phyloP scores from a whole-genome alignment of 1,284 basidiomycete species.

The Malassezia equina region DNA sequence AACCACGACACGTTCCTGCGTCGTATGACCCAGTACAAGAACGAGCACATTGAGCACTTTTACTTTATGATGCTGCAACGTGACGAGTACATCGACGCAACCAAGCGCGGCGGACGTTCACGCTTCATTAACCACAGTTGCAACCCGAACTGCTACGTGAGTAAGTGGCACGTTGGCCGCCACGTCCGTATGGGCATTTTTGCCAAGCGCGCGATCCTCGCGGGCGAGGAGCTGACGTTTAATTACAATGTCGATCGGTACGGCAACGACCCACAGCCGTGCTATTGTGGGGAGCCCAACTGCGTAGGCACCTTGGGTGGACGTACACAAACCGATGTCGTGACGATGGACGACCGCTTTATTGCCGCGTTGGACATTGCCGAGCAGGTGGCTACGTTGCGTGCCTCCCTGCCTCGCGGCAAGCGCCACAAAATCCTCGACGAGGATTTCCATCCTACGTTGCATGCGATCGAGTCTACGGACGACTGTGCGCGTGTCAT shows the following conservation, averaged over 20 bases:
- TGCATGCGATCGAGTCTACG: constrained; percentile 65
- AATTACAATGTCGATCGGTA: constrained; percentile 99
- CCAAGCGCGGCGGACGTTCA: constrained; percentile 88
- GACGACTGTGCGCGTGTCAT: constrained; percentile 77
- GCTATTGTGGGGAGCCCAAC: constrained; percentile 90
- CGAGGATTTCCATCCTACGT: constrained; percentile 65
- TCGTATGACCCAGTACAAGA: constrained; percentile 84
- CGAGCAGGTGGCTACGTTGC: constrained; percentile 70
- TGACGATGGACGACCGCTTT: constrained; percentile 82
- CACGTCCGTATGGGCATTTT: constrained; percentile 97
- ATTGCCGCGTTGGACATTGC: constrained; percentile 92
- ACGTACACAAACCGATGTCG: constrained; percentile 94
- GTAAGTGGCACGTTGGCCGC: constrained; percentile 90
- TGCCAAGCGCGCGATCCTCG: constrained; percentile 68
- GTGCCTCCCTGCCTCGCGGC: constrained; percentile 75
- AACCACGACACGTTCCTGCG: constrained; percentile 75
- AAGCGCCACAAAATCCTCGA: constrained; percentile 85
- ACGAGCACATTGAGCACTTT: constrained; percentile 88
- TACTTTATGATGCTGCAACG: constrained; percentile 99
- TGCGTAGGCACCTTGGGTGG: constrained; percentile 94
- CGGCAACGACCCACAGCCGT: constrained; percentile 83
- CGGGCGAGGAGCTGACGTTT: constrained; percentile 90
- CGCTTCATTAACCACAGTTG: constrained; percentile 98
- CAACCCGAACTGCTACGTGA: constrained; percentile 96
- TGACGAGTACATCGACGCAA: constrained; percentile 98